Base-by-base conservation (phyloP, 495 filamentous ascomycete genomes). In the Hypomontagnella submonticulosa region DNA sequence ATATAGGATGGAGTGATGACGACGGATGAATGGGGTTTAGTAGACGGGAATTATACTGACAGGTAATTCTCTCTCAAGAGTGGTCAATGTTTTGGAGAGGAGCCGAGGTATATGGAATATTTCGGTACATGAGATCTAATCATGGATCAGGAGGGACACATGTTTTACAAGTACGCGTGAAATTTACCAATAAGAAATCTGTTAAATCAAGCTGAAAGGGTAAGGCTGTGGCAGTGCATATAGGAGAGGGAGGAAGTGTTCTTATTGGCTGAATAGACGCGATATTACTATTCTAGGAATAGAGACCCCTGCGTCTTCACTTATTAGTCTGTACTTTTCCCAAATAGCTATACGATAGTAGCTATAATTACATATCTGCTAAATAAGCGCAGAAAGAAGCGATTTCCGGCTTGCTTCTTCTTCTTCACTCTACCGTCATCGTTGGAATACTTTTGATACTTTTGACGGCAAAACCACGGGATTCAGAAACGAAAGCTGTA, bases 221-320 rank as follows among this genome's bases (percentile, higher is more conserved):
- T 58, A 57, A 47, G 53, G 61, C 48, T 65, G 40, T 52, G 48
- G 41, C 61, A 52, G 54, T 57, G 61, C 53, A 52, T 37, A 46
- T 6, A 11, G 16, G 6, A 41, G 43, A 32, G 3, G 4, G 32
- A 47, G 10, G 20, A 30, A 53, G 16, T 38, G 13, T 33, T 46
- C 13, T 42, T 19, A 63, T 63, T 63, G 51, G 60, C n/a, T 41
- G 11, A 12, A 33, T 50, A 56, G 50, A 32, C 60, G 60, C 51
- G 34, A 37, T 23, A 11, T 18, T 46, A 43, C 59, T 63, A 63
- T 63, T 63, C n/a, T 63, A n/a, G 48, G 58, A 53, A 40, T n/a
- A n/a, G 13, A 43, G 20, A 42, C 16, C n/a, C 30, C 37, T 27
- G 42, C 47, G 41, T 38, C 13, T 52, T 15, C 23, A 27, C 23